These are phyloP conservation scores for Geotrichum citri-aurantii DNA, from an alignment of 1,139 yeast genomes.

Conservation along the genomic window DNA sequence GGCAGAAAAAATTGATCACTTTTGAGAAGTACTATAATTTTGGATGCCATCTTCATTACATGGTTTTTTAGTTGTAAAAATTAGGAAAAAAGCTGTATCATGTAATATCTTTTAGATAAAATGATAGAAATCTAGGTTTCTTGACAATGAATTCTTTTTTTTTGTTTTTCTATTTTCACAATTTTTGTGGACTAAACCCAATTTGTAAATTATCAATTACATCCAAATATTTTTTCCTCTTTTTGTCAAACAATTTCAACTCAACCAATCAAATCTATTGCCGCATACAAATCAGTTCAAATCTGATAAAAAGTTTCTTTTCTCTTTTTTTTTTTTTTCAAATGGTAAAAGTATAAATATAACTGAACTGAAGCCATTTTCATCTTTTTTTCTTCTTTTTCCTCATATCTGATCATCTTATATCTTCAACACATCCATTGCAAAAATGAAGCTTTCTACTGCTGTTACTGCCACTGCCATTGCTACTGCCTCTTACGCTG, in stretches of 20 bases:
- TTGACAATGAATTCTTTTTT: too few relatives aligned
- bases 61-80: too few relatives aligned
- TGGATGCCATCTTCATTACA: too few relatives aligned
- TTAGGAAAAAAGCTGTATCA: too few relatives aligned
- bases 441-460: slow-evolving; percentile 16
- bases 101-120: too few relatives aligned
- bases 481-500: slow-evolving; percentile 30
- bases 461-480: slow-evolving; percentile 9
- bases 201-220: slow-evolving; percentile 4
- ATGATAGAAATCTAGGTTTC: too few relatives aligned
- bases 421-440: background rate
- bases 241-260: background rate
- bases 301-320: slow-evolving; percentile 6
- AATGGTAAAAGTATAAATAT: slow-evolving; percentile 3
- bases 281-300: background rate
- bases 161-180: background rate
- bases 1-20: too few relatives aligned
- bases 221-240: slow-evolving; percentile 4
- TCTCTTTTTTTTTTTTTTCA: background rate
- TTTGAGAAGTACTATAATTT: too few relatives aligned
- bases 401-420: background rate
- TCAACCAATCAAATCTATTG: background rate
- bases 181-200: background rate
- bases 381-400: background rate
- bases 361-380: background rate